Percentiles rank a stretch among this genome's conserved stretches.
Conservation (phyloP, 176 grass and related monocot genomes). For the Hordeum marinum region DNA sequence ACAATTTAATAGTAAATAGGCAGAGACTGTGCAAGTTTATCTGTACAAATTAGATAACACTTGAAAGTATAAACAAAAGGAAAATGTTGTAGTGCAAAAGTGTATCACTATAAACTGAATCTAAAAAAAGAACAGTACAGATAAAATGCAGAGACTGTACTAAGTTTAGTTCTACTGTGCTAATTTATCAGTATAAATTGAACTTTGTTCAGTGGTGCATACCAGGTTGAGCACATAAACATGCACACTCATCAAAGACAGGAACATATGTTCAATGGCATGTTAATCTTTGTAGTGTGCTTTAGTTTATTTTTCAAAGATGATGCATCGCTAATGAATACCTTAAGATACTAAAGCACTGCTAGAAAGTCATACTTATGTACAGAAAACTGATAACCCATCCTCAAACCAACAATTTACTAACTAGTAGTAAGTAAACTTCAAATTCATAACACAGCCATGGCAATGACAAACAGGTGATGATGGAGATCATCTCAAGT, state of each 20-base stretch:
- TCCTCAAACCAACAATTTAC: background rate
- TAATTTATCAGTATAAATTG: too few species aligned
- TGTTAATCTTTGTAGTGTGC: background rate
- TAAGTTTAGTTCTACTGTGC: too few species aligned
- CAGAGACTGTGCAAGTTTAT: too few species aligned
- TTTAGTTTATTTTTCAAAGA: background rate
- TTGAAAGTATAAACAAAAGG: too few species aligned
- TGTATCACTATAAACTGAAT: too few species aligned
- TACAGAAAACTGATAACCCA: background rate
- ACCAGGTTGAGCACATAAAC: background rate
- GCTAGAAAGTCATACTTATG: background rate
- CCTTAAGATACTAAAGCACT: background rate
- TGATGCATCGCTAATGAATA: background rate
- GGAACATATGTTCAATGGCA: too few species aligned
- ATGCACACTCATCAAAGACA: background rate
- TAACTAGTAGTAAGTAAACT: background rate
- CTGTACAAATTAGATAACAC: too few species aligned
- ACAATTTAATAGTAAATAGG: too few species aligned
- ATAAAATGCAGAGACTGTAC: too few species aligned
- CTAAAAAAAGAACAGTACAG: too few species aligned
- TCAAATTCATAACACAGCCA: background rate
- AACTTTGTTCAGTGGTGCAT: too few species aligned
- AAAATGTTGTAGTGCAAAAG: too few species aligned
- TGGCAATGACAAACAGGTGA: background rate
- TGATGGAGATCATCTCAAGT: slow-evolving; percentile 51